Evolutionary conservation across 495 filamentous ascomycete species (phyloP).

Genomic region (Hypoxylon fragiforme): DNA sequence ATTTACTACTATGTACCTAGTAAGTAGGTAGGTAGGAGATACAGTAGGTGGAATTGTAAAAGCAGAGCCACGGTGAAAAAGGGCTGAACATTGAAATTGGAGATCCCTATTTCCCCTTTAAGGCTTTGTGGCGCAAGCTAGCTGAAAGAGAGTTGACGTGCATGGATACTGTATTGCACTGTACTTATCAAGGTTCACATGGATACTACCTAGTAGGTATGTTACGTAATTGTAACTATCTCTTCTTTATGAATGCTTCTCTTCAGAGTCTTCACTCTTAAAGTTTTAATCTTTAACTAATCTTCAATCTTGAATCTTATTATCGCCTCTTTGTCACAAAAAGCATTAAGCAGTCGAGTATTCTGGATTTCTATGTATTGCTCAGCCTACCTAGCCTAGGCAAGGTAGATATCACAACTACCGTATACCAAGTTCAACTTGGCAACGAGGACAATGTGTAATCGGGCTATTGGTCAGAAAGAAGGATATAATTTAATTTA

Average conservation of each 20-base stretch:
- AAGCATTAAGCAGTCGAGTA: no score
- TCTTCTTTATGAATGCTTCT: no score
- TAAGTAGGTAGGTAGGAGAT: no score
- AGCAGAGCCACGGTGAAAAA: conserved; percentile 2
- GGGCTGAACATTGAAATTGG: conserved; percentile 18
- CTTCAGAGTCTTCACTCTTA: no score
- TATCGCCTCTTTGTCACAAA: no score
- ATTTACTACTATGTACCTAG: no score
- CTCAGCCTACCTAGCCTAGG: no score
- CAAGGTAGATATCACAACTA: neutral
- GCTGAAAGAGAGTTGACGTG: conserved; percentile 5
- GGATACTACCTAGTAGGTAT: neutral
- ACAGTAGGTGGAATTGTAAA: conserved; percentile 14
- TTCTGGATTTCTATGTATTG: no score
- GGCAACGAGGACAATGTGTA: conserved; percentile 6
- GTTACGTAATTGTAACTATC: no score
- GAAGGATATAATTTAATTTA: neutral
- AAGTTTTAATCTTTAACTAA: no score
- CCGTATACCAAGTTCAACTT: conserved; percentile 1
- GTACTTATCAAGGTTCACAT: neutral
- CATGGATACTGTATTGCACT: neutral
- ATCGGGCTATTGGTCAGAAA: conserved; percentile 3
- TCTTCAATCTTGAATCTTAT: no score
- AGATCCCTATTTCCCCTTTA: conserved; percentile 28
- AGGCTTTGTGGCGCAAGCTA: conserved; percentile 26